Evolutionary conservation across 257 asterid species (phyloP), one percentile per base, ranked within the genome.

Genomic region (Plantago major): DNA sequence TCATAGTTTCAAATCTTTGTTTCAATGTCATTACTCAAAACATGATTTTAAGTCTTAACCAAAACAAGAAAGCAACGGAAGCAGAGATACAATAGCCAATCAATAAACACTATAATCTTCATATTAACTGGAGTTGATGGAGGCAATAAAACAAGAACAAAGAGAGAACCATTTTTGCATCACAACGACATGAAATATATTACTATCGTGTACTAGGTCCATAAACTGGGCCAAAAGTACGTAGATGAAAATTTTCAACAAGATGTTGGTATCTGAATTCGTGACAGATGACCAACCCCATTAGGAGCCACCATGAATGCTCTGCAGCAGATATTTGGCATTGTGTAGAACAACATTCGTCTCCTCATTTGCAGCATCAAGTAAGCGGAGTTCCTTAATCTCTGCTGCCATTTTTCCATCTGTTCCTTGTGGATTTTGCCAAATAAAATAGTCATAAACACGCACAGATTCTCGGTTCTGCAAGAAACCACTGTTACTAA

Each of bases 351-450:
- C 75, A 58, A 80, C 79, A 76, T 73, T 80, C 26, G 63, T 71
- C 76, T 86, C 90, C 80, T 86, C 97, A 55, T 91, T 88, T 61
- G 82, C 84, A 62, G 82, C 72, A 72, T 86, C 98, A 69, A 86
- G 79, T 62, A 76, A 58, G 55, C 95, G 90, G 56, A 91, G 82
- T 73, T 83, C 88, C 80, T 88, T 85, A 66, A 91, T 86, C 77
- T 88, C 74, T 84, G 90, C 78, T 91, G 95, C 93, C 95, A 91
- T 67, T 86, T 88, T 22, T 82, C 89, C 69, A 89, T 73, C 72
- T 88, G 95, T 63, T 88, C 93, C 87, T 88, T 84, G 79, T 88
- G 94, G 52, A 86, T 71, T 69, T 97, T 84, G 75, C 70, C 71
- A 59, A 54, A 55, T 48, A 66, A 26, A 65, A 63, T 64, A 67